These are phyloP conservation scores for Pestalotiopsis sp. DNA, from an alignment of 2,329 filamentous ascomycete species.

Conservation along the genomic window DNA sequence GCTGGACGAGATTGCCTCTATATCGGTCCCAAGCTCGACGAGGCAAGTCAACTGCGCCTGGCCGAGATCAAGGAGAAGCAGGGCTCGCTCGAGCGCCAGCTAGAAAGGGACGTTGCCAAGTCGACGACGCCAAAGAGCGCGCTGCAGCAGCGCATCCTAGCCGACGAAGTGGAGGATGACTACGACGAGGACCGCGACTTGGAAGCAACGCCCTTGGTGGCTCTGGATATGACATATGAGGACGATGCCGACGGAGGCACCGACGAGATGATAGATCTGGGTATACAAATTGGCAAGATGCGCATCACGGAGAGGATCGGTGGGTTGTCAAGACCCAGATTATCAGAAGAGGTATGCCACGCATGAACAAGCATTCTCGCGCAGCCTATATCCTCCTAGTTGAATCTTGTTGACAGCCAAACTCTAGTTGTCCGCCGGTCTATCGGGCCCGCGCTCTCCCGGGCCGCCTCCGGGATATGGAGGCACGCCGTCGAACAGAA, in stretches of 20 bases:
- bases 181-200: conserved; percentile 63
- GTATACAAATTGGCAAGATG: conserved; percentile 72
- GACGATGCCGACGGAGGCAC: conserved; percentile 53
- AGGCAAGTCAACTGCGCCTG: conserved; percentile 68
- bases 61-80: conserved; percentile 81
- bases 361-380: conserved; percentile 1
- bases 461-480: conserved; percentile 21
- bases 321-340: conserved; percentile 69
- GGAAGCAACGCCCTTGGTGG: conserved; percentile 64
- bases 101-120: conserved; percentile 69
- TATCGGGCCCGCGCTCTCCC: conserved; percentile 26
- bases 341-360: conserved; percentile 66
- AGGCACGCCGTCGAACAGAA: conserved; percentile 21
- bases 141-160: conserved; percentile 41
- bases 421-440: conserved; percentile 36
- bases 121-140: conserved; percentile 33
- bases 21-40: conserved; percentile 68
- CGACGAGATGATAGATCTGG: conserved; percentile 71
- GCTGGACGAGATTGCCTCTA: conserved; percentile 61
- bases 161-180: conserved; percentile 57
- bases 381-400: conserved; percentile 7
- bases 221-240: conserved; percentile 70
- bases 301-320: conserved; percentile 75
- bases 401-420: conserved; percentile 1
- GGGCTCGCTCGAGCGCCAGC: conserved; percentile 68